These are phyloP conservation scores for Wickerhamiella parazyma DNA, from an alignment of 805 yeast species.

Conservation along the genomic window DNA sequence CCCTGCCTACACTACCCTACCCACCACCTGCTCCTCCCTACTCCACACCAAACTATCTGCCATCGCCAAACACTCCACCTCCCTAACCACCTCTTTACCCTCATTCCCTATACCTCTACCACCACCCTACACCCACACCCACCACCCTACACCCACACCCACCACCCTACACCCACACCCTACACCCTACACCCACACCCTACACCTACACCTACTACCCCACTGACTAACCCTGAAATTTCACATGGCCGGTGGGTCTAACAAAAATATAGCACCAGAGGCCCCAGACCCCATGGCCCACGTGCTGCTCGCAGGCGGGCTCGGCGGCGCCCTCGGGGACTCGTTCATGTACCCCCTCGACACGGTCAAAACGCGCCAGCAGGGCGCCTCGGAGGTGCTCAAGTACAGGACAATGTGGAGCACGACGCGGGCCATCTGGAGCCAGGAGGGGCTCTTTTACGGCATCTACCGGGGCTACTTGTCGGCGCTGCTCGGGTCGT, in stretches of 20 bases:
- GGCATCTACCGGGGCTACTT: conserved; percentile 88
- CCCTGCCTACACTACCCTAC: too few relatives aligned
- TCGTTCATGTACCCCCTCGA: conserved; percentile 89
- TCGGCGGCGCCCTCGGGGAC: conserved; percentile 92
- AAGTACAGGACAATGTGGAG: conserved; percentile 64
- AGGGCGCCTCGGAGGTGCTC: conserved; percentile 61
- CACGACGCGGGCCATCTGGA: conserved; percentile 62
- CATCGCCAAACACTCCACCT: too few relatives aligned
- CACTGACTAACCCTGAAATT: neutral
- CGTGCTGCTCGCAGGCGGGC: conserved; percentile 70
- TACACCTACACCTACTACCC: too few relatives aligned
- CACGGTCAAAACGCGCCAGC: conserved; percentile 94
- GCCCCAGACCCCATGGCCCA: conserved; percentile 18
- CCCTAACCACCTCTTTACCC: too few relatives aligned
- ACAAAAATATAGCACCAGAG: neutral
- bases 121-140: too few relatives aligned
- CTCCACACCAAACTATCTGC: too few relatives aligned
- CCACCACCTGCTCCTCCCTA: too few relatives aligned
- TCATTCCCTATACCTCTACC: too few relatives aligned
- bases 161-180: too few relatives aligned
- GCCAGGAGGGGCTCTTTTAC: conserved; percentile 69
- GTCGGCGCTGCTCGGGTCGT: conserved; percentile 76
- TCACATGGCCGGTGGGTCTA: neutral
- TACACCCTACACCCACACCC: too few relatives aligned
- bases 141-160: too few relatives aligned